Evolutionary conservation across 2,329 filamentous ascomycete genomes (phyloP).

Genomic region (Hymenoscyphus salicellus): DNA sequence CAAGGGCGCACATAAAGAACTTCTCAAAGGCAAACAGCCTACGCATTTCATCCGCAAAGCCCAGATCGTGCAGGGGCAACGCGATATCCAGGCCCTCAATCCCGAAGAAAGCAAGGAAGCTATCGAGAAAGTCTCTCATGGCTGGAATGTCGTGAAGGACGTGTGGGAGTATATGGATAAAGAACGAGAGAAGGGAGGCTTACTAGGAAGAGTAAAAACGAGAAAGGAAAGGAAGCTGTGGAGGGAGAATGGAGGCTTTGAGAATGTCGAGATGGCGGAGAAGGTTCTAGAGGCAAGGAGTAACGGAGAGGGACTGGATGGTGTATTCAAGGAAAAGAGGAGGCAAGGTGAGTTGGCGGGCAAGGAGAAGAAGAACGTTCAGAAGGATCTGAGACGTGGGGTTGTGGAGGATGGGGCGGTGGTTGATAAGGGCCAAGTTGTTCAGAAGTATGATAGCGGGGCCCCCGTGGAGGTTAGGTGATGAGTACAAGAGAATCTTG

Average conservation of each 20-base stretch:
- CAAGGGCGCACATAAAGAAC: constrained; percentile 62
- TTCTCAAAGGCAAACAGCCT: constrained; percentile 51
- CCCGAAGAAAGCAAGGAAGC: constrained; percentile 34
- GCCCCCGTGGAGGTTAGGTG: too few species aligned
- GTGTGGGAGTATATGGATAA: constrained; percentile 41
- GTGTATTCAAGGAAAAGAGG: constrained; percentile 26
- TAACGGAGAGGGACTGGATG: constrained; percentile 43
- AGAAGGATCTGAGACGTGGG: constrained; percentile 15
- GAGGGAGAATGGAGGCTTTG: constrained; percentile 42
- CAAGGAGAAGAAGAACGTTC: constrained; percentile 21
- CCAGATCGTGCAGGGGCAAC: constrained; percentile 56
- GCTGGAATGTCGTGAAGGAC: constrained; percentile 44
- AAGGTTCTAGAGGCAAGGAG: constrained; percentile 45
- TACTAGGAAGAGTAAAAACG: constrained; percentile 35
- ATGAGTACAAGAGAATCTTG: too few species aligned
- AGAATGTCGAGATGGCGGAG: constrained; percentile 48
- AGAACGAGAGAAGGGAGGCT: constrained; percentile 30
- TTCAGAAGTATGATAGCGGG: neutral
- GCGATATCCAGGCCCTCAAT: constrained; percentile 41
- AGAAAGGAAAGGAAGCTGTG: constrained; percentile 42
- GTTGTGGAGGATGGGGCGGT: constrained; percentile 13
- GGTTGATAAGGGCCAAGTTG: constrained; percentile 15
- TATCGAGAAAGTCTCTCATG: constrained; percentile 38
- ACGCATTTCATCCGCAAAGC: constrained; percentile 53
- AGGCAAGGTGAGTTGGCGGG: constrained; percentile 21